Percentiles rank a stretch among this genome's conserved stretches.
These are phyloP conservation scores for Picochlorum sp. DNA, from an alignment of 139 green algal species.

Conservation along the genomic window DNA sequence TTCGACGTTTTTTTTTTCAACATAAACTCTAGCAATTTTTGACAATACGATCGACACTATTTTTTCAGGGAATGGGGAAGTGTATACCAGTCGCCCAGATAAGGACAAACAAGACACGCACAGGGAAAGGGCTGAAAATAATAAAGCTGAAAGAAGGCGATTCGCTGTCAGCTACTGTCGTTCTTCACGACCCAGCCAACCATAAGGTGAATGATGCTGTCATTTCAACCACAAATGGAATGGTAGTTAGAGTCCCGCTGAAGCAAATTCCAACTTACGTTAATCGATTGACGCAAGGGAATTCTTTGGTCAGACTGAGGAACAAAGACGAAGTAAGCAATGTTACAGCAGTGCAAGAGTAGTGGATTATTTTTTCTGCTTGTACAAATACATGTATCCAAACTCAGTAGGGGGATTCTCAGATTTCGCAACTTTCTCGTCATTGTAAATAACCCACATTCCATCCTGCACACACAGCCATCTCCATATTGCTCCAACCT, in stretches of 20 bases:
- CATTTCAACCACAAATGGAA: conserved; percentile 37
- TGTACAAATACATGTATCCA: conserved; percentile 95
- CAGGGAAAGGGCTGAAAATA: conserved; percentile 16
- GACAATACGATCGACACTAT: conserved; percentile 19
- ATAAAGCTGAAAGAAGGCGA: conserved; percentile 30
- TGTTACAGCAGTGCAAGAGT: conserved; percentile 17
- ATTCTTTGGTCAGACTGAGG: conserved; percentile 24
- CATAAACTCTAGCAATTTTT: neutral
- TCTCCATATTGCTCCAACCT: no score
- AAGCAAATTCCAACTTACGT: conserved; percentile 1
- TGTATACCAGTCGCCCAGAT: conserved; percentile 32
- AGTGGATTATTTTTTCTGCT: conserved; percentile 16
- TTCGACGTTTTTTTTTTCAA: neutral
- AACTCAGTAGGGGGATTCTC: conserved; percentile 70
- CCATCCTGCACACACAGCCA: conserved; percentile 19
- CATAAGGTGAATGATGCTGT: conserved; percentile 24
- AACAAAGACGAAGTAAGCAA: conserved; percentile 34
- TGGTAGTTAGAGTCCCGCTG: conserved; percentile 33
- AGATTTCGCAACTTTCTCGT: conserved; percentile 91
- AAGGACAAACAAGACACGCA: conserved; percentile 12
- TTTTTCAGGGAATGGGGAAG: conserved; percentile 29
- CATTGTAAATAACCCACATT: conserved; percentile 94
- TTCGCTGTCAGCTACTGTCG: conserved; percentile 21
- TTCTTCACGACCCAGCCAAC: conserved; percentile 17
- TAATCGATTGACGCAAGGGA: conserved; percentile 23